These are phyloP conservation scores for Blastomyces percursus DNA, from an alignment of 2,329 filamentous ascomycete species.

Conservation along the genomic window DNA sequence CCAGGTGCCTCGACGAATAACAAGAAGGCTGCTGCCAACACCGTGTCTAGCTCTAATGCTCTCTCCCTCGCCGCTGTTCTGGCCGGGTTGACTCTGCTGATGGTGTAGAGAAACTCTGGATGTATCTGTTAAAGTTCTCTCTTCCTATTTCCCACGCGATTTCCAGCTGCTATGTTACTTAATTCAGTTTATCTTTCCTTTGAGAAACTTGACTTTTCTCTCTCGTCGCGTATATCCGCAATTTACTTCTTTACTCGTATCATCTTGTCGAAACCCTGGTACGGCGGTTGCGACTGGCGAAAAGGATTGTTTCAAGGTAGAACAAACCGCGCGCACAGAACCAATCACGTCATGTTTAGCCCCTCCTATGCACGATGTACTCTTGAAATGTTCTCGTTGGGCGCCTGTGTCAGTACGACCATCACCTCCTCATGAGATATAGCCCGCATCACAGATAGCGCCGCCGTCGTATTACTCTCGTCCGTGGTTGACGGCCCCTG, in stretches of 20 bases:
- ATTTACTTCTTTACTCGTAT: not conserved
- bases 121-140: not conserved
- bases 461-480: not conserved
- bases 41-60: constrained; percentile 9
- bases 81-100: constrained; percentile 8
- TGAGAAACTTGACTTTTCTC: not conserved
- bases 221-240: not conserved
- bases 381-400: not conserved
- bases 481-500: not conserved
- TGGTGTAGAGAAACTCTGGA: constrained; percentile 1
- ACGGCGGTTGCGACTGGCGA: not conserved
- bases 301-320: not conserved
- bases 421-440: not conserved
- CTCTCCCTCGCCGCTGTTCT: constrained; percentile 6
- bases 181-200: not conserved
- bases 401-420: too few species aligned
- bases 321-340: not conserved
- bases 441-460: not conserved
- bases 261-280: not conserved
- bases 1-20: constrained; percentile 18
- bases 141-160: not conserved
- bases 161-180: not conserved
- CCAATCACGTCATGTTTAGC: not conserved
- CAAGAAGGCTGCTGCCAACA: constrained; percentile 12
- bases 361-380: not conserved